These are phyloP conservation scores for Globisporangium middletonii DNA, from an alignment of 352 stramenopile genomes.

Conservation along the genomic window DNA sequence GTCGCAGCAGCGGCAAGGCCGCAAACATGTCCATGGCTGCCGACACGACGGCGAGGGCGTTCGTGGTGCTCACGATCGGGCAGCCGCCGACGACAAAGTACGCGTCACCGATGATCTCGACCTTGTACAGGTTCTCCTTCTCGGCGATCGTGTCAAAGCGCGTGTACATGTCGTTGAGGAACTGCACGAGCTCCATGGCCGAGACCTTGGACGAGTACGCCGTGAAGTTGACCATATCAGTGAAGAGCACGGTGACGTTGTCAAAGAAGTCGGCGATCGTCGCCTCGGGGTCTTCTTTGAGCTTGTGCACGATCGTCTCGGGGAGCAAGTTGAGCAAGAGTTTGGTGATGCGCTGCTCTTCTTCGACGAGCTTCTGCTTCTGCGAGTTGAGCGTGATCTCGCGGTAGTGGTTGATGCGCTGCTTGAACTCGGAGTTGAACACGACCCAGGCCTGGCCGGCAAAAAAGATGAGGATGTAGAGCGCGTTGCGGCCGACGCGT, in stretches of 20 bases:
- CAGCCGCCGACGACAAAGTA: conserved; percentile 81
- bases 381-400: conserved; percentile 80
- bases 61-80: conserved; percentile 54
- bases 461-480: conserved; percentile 86
- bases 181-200: conserved; percentile 83
- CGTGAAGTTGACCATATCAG: conserved; percentile 85
- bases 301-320: conserved; percentile 80
- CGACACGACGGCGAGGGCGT: conserved; percentile 66
- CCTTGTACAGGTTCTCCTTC: conserved; percentile 85
- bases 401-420: conserved; percentile 83
- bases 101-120: conserved; percentile 87
- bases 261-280: conserved; percentile 83
- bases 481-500: conserved; percentile 51
- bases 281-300: conserved; percentile 70
- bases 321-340: conserved; percentile 72
- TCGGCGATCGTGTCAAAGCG: conserved; percentile 83
- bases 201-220: conserved; percentile 75
- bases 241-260: conserved; percentile 84
- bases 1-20: conserved; percentile 42
- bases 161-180: conserved; percentile 88
- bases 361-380: conserved; percentile 79
- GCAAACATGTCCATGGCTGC: conserved; percentile 75
- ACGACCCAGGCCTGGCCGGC: conserved; percentile 74
- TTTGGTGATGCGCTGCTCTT: conserved; percentile 76
- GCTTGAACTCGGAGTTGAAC: conserved; percentile 82